Conservation (phyloP, 306 rosid species). For the Pterocarpus santalinus region DNA sequence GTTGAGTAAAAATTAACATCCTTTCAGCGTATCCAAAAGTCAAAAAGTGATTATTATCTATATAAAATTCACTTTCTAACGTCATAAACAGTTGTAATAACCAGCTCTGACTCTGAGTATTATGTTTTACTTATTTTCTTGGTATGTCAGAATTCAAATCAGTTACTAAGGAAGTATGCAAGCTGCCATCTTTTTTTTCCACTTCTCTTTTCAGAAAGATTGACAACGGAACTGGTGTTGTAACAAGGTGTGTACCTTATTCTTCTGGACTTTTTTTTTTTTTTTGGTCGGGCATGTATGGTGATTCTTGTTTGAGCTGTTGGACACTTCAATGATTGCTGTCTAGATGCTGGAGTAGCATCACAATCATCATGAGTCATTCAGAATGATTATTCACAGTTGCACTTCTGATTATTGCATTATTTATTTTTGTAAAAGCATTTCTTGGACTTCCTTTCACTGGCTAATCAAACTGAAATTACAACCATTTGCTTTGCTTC, state of each 20-base stretch:
- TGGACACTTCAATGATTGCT: slow-evolving; percentile 33
- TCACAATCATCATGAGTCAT: slow-evolving; percentile 27
- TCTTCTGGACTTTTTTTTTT: slow-evolving; percentile 9
- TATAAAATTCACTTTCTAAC: slow-evolving; percentile 34
- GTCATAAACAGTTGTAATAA: slow-evolving; percentile 24
- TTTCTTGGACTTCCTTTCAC: slow-evolving; percentile 17
- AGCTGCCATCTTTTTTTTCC: slow-evolving; percentile 97
- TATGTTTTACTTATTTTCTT: slow-evolving; percentile 32
- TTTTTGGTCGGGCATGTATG: slow-evolving; percentile 32
- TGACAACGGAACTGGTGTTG: slow-evolving; percentile 81
- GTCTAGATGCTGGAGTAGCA: slow-evolving; percentile 40
- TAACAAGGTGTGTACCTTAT: slow-evolving; percentile 72
- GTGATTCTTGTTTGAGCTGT: slow-evolving; percentile 45
- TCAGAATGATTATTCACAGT: slow-evolving; percentile 15
- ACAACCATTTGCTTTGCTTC: slow-evolving; percentile 37
- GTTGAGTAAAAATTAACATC: slow-evolving; percentile 22
- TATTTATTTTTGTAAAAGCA: slow-evolving; percentile 24
- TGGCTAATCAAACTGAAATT: slow-evolving; percentile 33
- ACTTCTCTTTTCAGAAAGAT: slow-evolving; percentile 84
- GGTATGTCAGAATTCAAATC: slow-evolving; percentile 81
- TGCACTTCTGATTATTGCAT: slow-evolving; percentile 12
- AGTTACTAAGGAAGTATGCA: slow-evolving; percentile 92
- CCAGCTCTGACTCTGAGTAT: slow-evolving; percentile 31
- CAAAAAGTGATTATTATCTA: background rate
- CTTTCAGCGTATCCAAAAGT: slow-evolving; percentile 31